Percentiles rank a stretch among this genome's conserved stretches.
phyloP scores from a whole-genome alignment of 2,329 filamentous ascomycete species.

The Mollisia scopiformis region DNA sequence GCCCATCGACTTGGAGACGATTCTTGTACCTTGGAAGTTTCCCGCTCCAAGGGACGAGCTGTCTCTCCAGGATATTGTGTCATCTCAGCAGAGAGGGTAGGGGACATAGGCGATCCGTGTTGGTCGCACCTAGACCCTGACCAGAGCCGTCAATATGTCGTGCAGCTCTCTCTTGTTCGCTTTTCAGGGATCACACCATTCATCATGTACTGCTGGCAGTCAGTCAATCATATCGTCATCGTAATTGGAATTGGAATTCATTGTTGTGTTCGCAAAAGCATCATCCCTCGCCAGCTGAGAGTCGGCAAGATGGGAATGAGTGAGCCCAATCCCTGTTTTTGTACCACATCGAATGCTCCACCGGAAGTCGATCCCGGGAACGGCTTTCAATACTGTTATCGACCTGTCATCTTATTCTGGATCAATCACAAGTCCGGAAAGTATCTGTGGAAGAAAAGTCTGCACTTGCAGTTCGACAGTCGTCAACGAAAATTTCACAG shows the following conservation, averaged over 20 bases:
- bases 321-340: background rate
- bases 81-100: background rate
- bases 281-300: background rate
- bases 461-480: background rate
- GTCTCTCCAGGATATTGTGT: background rate
- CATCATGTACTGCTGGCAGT: background rate
- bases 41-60: background rate
- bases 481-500: background rate
- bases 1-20: background rate
- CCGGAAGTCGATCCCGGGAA: background rate
- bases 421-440: background rate
- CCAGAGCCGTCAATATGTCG: slow-evolving; percentile 2
- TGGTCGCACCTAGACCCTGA: too few relatives aligned
- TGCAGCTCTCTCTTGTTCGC: background rate
- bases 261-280: background rate
- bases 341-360: background rate
- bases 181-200: background rate
- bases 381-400: background rate
- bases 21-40: background rate
- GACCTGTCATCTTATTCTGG: background rate
- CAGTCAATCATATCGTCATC: background rate
- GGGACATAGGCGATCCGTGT: background rate
- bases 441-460: background rate
- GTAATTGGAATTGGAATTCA: background rate
- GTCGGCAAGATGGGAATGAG: background rate